Base-by-base conservation (phyloP, 345 rosid species). In the Sonneratia alba region DNA sequence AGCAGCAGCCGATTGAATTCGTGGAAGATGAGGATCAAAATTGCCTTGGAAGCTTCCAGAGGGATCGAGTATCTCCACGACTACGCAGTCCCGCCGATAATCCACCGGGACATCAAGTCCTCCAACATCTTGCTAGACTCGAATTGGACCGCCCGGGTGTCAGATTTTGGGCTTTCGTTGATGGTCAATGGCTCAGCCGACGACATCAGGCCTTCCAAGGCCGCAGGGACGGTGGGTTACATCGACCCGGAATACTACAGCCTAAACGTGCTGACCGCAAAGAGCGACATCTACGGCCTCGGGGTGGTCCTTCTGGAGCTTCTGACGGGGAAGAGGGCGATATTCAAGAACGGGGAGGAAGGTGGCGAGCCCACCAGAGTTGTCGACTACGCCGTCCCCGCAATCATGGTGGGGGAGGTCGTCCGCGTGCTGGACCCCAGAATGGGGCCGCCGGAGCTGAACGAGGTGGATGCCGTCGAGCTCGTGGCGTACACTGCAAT, bases 1-100 rank as follows among this genome's bases (percentile, higher is more conserved):
- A 83, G 76, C 21, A 87, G 90, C 45, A 85, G 89, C 45, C 55
- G 86, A 68, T 68, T 92, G 14, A 95, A 95, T 77, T 90, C 97
- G 45, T 82, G 87, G 87, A 82, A 74, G 49, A 73, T 78, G 70
- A 72, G 87, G 76, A 79, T 84, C 76, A 84, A 74, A 72, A 76
- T 84, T 10, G 85, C 85, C 8, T 56, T 82, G 4, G 87, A 84
- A 16, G 85, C 87, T 3, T 77, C 87, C 0, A 74, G 87, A 61
- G 85, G 87, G 43, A 80, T 84, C 37, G 85, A 84, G 61, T 84
- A 84, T 74, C 80, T 84, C 15, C 87, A 84, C 80, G 76, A 61
- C 73, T 84, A 84, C 21, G 83, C 85, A 1, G 87, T 84, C 48
- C 87, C 87, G 4, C 71, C 87, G 4, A 81, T 84, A 55, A 84